Base-by-base conservation (phyloP, 2,329 filamentous ascomycete genomes). In the Colletotrichum sp. region DNA sequence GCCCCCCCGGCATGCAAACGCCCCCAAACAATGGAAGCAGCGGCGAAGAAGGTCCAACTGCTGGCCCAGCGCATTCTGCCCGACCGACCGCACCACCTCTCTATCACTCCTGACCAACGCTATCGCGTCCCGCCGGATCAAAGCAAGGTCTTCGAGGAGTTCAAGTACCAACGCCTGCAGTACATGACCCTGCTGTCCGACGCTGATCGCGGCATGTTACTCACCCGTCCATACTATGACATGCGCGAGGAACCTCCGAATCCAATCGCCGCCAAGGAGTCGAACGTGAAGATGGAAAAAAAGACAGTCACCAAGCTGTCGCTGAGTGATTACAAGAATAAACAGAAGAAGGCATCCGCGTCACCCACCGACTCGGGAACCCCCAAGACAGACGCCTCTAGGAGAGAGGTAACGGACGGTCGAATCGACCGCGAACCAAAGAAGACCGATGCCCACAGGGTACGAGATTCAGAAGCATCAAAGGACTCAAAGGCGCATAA, bases 281-380 rank as follows among this genome's bases (percentile, higher is more conserved):
- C 86, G 69, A 83, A 86, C 78, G 82, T 82, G 67, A 85, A 82
- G 77, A 82, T 82, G 76, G 86, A 88, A 80, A 91, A 88, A 82
- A 91, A 90, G 84, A 81, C 83, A 22, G 80, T 82, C 61, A 86
- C 83, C 65, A 70, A 91, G 82, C 81, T 92, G 78, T 91, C 90
- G 16, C 82, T 92, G 76, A 90, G 89, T 82, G 90, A 92, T 81
- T 92, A 92, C 79, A 90, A 90, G 83, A 92, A 90, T 77, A 89
- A 89, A 81, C 89, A 89, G 81, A 84, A 83, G 79, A 84, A 84
- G 69, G 39, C 61, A 12, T 64, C 69, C n/a, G 67, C 71, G 66
- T 78, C 78, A 13, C 79, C 77, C 52, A 78, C 73, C 30, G 69
- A 72, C 30, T 74, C 72, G 64, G 68, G 78, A 72, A 72, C 77